phyloP scores from a whole-genome alignment of 805 yeast genomes.

The Candida coquimbonensis region DNA sequence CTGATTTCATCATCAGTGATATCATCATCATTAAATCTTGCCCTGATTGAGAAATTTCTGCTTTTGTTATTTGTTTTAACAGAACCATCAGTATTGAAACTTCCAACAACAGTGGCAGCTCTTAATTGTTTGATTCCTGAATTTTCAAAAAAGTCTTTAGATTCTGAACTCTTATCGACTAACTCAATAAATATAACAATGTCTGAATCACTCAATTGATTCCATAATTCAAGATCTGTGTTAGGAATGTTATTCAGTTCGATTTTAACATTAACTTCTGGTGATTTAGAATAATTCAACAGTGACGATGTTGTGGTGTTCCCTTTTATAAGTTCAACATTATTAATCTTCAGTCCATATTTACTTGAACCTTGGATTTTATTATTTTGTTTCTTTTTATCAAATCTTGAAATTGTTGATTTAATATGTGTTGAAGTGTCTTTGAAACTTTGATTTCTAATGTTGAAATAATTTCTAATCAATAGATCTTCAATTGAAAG shows the following conservation, averaged over 20 bases:
- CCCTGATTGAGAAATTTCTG: background rate
- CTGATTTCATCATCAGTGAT: background rate
- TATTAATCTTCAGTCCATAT: conserved; percentile 1
- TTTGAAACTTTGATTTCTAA: conserved; percentile 1
- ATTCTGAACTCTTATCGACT: no score
- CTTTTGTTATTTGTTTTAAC: background rate
- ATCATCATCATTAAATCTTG: background rate
- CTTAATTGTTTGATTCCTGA: background rate
- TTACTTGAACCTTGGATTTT: conserved; percentile 2
- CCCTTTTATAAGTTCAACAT: background rate
- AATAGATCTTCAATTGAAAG: conserved; percentile 11
- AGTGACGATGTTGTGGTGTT: background rate
- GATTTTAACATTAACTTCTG: background rate
- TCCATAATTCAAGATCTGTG: background rate
- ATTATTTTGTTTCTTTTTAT: conserved; percentile 2
- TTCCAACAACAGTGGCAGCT: background rate
- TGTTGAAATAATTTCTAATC: conserved; percentile 2
- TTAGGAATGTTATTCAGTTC: background rate
- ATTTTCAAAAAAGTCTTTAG: background rate
- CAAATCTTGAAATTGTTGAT: conserved; percentile 11
- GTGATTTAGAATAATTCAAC: background rate
- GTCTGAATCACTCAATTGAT: background rate
- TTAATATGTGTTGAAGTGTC: conserved; percentile 9
- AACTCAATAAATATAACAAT: background rate
- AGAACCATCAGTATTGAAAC: background rate